These are phyloP conservation scores for Emmonsiellopsis sp. DNA, from an alignment of 2,329 filamentous ascomycete genomes.

Conservation along the genomic window DNA sequence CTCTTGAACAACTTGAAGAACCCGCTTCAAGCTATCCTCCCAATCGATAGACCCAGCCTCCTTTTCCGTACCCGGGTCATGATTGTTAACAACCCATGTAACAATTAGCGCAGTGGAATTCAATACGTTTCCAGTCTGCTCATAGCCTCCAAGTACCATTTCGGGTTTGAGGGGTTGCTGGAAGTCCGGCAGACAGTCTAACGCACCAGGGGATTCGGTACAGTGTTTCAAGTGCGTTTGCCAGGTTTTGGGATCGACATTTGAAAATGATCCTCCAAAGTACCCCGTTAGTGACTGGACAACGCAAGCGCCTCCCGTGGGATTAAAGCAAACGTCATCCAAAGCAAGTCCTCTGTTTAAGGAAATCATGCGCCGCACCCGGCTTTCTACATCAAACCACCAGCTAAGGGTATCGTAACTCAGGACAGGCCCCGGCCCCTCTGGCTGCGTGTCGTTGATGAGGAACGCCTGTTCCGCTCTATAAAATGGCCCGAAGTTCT, in stretches of 20 bases:
- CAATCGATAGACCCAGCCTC: constrained; percentile 75
- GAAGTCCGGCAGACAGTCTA: constrained; percentile 73
- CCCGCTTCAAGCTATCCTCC: constrained; percentile 67
- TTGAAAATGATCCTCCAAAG: constrained; percentile 58
- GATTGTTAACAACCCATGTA: constrained; percentile 92
- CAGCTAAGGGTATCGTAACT: constrained; percentile 81
- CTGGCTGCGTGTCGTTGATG: constrained; percentile 68
- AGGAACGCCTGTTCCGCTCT: constrained; percentile 88
- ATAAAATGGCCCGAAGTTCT: constrained; percentile 91
- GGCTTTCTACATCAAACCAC: constrained; percentile 87
- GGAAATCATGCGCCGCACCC: constrained; percentile 64
- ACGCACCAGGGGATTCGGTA: constrained; percentile 61
- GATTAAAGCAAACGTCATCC: constrained; percentile 87
- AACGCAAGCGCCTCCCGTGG: constrained; percentile 78
- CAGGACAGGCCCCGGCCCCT: constrained; percentile 64
- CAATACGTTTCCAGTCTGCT: constrained; percentile 52
- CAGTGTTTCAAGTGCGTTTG: constrained; percentile 61
- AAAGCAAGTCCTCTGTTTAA: constrained; percentile 58
- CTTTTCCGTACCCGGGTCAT: constrained; percentile 60
- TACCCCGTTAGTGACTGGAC: constrained; percentile 89
- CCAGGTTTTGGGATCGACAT: constrained; percentile 61
- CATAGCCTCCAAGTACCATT: constrained; percentile 76
- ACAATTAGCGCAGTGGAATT: constrained; percentile 73
- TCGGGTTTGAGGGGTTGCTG: constrained; percentile 78
- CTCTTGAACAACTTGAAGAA: constrained; percentile 65